Evolutionary conservation across 2,329 filamentous ascomycete species (phyloP), one percentile per base, ranked within the genome.

Genomic region (Pestalotiopsis fici): DNA sequence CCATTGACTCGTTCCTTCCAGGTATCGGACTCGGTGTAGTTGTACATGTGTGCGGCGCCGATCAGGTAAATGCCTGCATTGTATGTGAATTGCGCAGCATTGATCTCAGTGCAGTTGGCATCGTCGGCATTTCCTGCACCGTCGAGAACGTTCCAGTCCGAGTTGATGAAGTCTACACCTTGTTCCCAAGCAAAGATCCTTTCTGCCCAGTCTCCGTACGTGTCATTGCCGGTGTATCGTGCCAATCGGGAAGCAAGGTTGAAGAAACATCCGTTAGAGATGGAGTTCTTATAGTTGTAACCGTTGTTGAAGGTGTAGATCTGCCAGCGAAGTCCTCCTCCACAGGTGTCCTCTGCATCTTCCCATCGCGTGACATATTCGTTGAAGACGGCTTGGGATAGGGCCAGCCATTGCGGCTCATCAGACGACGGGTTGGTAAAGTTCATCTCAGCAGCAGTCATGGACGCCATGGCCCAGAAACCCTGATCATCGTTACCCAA

Each of bases 391-490:
- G 91, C 91, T 77, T 94, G 91, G 0, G 87, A 90, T 65, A 96
- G 85, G 6, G 90, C 89, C n/a, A 96, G 85, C 92, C 92, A 97
- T 69, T 91, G 89, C 0, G 91, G 89, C 65, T 90, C 76, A 67
- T 85, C 86, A 0, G 82, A 71, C 0, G 87, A 85, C 4, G 91
- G 90, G 72, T 94, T 86, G 1, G 91, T 90, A 74, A 92, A 95
- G 70, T 89, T 90, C 73, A 90, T 88, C 79, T 97, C 93, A 47
- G 91, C 91, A 2, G 93, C 93, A 11, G 88, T 87, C 84, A 97
- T 92, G 68, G 91, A 92, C 1, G 93, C 88, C 83, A 96, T 86
- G n/a, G 88, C 92, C 93, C 93, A 97, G 80, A 96, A 95, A 5
- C 92, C 90, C 78, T 93, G 91, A 73, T 93, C 91, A 70, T 94